A percentile compares a stretch with the other conserved stretches of the same genome.
Conservation (phyloP, 306 rosid species). For the Lathyrus aphaca region DNA sequence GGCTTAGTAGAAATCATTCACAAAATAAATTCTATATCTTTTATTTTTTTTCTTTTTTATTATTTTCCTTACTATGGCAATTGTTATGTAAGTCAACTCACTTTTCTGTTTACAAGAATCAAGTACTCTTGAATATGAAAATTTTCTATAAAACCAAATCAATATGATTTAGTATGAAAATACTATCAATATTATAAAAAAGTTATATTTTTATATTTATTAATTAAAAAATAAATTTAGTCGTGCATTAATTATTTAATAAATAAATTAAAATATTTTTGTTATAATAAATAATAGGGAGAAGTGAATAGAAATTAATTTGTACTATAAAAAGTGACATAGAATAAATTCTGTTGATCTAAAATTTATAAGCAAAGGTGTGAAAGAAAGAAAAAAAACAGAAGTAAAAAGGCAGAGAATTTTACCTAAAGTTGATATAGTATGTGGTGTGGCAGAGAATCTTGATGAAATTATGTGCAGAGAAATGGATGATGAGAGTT, state of each 20-base stretch:
- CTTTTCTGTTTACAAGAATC: constrained; percentile 40
- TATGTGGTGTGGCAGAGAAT: not conserved
- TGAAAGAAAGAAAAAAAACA: not conserved
- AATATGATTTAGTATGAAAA: constrained; percentile 2
- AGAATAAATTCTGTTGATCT: not conserved
- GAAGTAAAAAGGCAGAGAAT: not conserved
- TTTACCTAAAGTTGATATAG: not conserved
- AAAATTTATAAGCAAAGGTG: too few species aligned
- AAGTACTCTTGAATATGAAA: constrained; percentile 3
- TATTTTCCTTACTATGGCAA: constrained; percentile 5
- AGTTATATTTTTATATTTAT: not conserved
- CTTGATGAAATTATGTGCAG: not conserved
- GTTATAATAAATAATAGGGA: too few species aligned
- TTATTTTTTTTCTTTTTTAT: not conserved
- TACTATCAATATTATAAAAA: not conserved
- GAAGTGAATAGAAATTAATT: too few species aligned
- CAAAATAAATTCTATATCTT: not conserved
- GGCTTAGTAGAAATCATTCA: not conserved
- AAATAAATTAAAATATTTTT: too few species aligned
- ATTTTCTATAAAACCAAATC: not conserved
- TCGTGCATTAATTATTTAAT: not conserved
- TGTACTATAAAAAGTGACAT: not conserved
- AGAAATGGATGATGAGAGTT: not conserved
- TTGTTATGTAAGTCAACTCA: constrained; percentile 48
- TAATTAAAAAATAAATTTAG: too few species aligned